Evolutionary conservation across 495 filamentous ascomycete genomes (phyloP), one percentile per base, ranked within the genome.

Genomic region (Hypoxylon fragiforme): DNA sequence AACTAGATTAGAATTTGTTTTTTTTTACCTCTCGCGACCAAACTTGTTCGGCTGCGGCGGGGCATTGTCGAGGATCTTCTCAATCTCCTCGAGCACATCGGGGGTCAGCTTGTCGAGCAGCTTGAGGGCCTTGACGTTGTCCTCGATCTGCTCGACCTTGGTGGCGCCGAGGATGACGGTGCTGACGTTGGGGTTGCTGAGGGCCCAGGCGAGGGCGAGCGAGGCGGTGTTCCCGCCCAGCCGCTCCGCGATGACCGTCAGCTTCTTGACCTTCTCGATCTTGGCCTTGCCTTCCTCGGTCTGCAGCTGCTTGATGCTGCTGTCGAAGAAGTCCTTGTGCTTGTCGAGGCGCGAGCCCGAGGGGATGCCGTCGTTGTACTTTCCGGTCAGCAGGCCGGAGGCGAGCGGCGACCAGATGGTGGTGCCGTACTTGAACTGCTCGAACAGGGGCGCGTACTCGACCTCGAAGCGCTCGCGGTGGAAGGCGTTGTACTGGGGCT

Each of bases 141-240:
- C 83, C 13, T 73, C 67, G 19, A 92, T 74, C 70, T 92, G 88
- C 72, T 90, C 84, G 4, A 81, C 72, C 63, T 79, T 78, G 28
- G 81, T 85, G 2, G 88, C 89, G 18, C 89, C 89, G 8, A 85
- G 83, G 61, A 92, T 91, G 31, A 85, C 85, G 1, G 80, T 82
- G 38, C 79, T 83, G 40, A 92, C 81, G 48, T 89, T 83, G n/a
- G 78, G 76, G 66, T 92, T 92, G 75, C 84, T 88, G 40, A 89
- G 66, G 43, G 82, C 77, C 88, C 89, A 92, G 0, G 88, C 88
- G 30, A 91, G 71, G 0, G 87, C 79, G 15, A 92, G 70, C 44
- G 52, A 65, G 42, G 57, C 66, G 11, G 57, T 76, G 13, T 70
- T 78, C 24, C 76, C 72, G 5, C 82, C 86, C 13, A 91, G 73